Evolutionary conservation across 2,329 filamentous ascomycete genomes (phyloP).

Genomic region (Penicillium occitanis): DNA sequence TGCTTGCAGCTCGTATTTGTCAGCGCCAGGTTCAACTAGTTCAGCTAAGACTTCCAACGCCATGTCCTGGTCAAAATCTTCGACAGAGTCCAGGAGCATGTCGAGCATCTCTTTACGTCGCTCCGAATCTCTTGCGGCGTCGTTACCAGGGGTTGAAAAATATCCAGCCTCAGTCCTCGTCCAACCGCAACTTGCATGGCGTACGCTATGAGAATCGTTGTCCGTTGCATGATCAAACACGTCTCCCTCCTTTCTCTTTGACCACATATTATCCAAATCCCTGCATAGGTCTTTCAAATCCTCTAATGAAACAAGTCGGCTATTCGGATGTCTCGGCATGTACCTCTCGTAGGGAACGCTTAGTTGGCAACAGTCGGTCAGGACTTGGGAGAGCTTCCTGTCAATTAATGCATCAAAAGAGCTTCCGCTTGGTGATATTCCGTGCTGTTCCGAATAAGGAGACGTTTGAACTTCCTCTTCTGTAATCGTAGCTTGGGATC

Average conservation of each 20-base stretch:
- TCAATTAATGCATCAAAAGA: not conserved
- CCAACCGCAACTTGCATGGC: not conserved
- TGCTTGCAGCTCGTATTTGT: constrained; percentile 1
- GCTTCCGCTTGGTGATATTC: not conserved
- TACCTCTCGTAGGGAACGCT: constrained; percentile 17
- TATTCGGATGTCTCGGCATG: not conserved
- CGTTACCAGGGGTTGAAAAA: not conserved
- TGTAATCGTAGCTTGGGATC: not conserved
- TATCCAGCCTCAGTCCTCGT: not conserved
- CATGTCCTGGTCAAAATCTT: not conserved
- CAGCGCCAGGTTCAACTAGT: not conserved
- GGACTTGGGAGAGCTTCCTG: not conserved
- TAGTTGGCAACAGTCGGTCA: constrained; percentile 11
- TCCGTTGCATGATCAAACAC: not conserved
- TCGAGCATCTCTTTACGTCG: not conserved
- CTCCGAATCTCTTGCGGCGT: not conserved
- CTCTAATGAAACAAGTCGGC: constrained; percentile 11
- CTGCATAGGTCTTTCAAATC: constrained; percentile 16
- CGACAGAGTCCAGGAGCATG: not conserved
- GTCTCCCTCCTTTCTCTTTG: not conserved
- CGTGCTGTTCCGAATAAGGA: not conserved
- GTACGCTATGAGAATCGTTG: not conserved
- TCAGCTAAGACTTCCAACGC: constrained; percentile 1
- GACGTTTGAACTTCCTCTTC: not conserved
- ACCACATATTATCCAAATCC: not conserved